Evolutionary conservation across 148 eudicot genomes (phyloP).

Genomic region (Silene conica): DNA sequence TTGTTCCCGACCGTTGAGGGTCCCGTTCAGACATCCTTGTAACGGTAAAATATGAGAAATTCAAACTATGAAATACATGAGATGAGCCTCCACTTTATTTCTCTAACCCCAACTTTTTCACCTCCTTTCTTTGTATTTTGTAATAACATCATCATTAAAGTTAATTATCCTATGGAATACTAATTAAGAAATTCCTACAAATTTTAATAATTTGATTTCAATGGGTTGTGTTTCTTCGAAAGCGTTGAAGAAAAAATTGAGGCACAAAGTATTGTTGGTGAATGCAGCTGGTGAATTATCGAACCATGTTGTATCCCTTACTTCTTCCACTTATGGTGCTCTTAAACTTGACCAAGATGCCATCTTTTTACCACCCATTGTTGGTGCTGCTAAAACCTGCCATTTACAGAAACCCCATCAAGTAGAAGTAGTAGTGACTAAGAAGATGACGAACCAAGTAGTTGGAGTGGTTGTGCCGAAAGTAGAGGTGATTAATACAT

Average conservation of each 20-base stretch:
- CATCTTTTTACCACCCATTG: background rate
- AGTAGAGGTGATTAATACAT: constrained; percentile 63
- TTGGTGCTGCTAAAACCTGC: background rate
- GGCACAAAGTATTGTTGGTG: constrained; percentile 13
- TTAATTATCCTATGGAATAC: background rate
- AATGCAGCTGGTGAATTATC: constrained; percentile 28
- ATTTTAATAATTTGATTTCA: constrained; percentile 4
- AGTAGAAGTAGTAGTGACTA: background rate
- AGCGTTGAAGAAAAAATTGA: constrained; percentile 35
- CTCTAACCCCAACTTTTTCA: background rate
- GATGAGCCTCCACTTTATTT: no score
- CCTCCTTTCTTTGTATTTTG: background rate
- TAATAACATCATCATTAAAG: background rate
- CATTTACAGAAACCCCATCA: background rate
- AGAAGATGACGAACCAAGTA: constrained; percentile 26
- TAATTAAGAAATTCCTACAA: no score
- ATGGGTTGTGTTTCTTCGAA: constrained; percentile 96
- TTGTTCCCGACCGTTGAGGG: constrained; percentile 54
- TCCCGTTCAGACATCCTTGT: constrained; percentile 18
- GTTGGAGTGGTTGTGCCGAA: background rate
- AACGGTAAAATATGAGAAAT: constrained; percentile 34
- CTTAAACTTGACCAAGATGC: constrained; percentile 52
- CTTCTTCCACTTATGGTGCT: constrained; percentile 78
- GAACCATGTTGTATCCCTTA: constrained; percentile 74
- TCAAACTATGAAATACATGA: no score